Conservation (phyloP, 2,329 filamentous ascomycete species). For the Moelleriella libera region DNA sequence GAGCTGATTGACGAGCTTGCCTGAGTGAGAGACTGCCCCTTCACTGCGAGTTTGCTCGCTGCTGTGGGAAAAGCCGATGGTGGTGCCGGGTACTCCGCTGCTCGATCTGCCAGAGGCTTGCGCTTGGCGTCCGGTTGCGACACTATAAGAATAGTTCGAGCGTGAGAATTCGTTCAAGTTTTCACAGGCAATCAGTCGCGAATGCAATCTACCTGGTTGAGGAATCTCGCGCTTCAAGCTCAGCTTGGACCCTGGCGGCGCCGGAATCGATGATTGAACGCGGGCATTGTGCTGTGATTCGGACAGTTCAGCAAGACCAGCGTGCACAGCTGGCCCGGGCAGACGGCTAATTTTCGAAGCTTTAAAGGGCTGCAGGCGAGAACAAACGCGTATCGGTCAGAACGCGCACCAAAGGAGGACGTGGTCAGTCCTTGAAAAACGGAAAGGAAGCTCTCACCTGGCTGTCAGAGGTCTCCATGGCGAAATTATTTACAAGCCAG, state of each 20-base stretch:
- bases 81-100: constrained; percentile 31
- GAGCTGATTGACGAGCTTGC: constrained; percentile 6
- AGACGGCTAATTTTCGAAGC: constrained; percentile 17
- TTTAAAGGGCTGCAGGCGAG: constrained; percentile 13
- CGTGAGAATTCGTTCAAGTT: not conserved
- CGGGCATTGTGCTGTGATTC: constrained; percentile 48
- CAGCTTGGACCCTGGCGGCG: constrained; percentile 20
- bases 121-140: constrained; percentile 44
- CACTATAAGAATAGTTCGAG: not conserved
- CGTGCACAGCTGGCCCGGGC: constrained; percentile 13
- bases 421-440: not conserved
- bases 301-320: constrained; percentile 35
- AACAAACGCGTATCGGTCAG: not conserved
- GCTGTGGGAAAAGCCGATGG: constrained; percentile 14
- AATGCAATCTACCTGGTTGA: constrained; percentile 21
- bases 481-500: constrained; percentile 11
- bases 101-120: constrained; percentile 41
- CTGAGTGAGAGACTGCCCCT: constrained; percentile 25
- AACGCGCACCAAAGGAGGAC: not conserved
- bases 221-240: constrained; percentile 37
- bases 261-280: constrained; percentile 25
- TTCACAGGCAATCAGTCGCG: not conserved
- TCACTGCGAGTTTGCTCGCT: constrained; percentile 24
- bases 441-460: constrained; percentile 10
- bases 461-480: constrained; percentile 18